Conservation (phyloP, 1,139 yeast species). For the Blastobotrys aristatus region DNA sequence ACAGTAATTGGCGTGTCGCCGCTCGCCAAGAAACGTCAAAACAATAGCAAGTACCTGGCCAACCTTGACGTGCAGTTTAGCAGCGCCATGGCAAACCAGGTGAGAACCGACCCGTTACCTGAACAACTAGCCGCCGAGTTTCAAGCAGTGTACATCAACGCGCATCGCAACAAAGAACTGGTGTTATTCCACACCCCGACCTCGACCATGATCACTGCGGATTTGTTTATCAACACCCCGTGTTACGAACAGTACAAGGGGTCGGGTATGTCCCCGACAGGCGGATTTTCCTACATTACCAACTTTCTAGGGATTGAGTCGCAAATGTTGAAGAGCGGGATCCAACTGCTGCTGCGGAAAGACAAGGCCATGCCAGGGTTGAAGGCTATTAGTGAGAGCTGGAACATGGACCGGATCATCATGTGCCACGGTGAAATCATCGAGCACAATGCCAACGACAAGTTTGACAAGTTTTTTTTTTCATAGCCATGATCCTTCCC, state of each 20-base stretch:
- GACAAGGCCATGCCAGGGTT: conserved; percentile 29
- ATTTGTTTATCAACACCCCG: conserved; percentile 50
- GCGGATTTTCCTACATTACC: conserved; percentile 40
- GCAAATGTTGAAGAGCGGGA: conserved; percentile 13
- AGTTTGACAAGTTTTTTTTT: conserved; percentile 17
- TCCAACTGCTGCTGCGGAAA: conserved; percentile 18
- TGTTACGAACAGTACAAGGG: conserved; percentile 40
- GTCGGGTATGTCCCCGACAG: conserved; percentile 40
- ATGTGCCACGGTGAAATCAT: conserved; percentile 57
- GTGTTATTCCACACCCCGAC: conserved; percentile 45
- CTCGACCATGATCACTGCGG: conserved; percentile 51
- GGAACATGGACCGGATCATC: conserved; percentile 49
- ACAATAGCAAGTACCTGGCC: conserved; percentile 26
- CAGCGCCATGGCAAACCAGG: conserved; percentile 31
- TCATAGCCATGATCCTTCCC: neutral
- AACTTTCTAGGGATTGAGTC: conserved; percentile 41
- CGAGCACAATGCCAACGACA: conserved; percentile 41
- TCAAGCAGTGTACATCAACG: conserved; percentile 52
- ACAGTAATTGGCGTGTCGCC: conserved; percentile 48
- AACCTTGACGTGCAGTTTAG: conserved; percentile 39
- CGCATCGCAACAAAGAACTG: conserved; percentile 52
- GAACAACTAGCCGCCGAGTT: conserved; percentile 37
- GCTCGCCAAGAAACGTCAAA: conserved; percentile 30
- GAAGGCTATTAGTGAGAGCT: conserved; percentile 34
- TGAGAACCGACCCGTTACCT: conserved; percentile 18